Evolutionary conservation across 2,329 filamentous ascomycete species (phyloP), one percentile per base, ranked within the genome.

Genomic region (Sporothrix humicola): DNA sequence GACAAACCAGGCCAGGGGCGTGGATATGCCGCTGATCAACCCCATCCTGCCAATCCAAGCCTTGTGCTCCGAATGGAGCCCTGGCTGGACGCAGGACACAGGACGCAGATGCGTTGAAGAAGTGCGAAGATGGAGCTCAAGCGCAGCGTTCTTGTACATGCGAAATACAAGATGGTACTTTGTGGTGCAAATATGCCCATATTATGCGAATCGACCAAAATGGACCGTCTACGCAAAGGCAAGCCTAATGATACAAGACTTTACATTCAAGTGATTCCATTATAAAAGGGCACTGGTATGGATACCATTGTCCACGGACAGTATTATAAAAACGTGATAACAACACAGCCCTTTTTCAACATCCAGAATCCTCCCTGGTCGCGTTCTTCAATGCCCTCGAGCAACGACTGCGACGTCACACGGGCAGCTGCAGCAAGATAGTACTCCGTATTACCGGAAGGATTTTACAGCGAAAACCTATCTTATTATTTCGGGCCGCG

Each of bases 341-440:
- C 37, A 20, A 44, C 17, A 44, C 56, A 9, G 59, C 15, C n/a
- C 17, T 63, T 20, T 37, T 59, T 13, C 56, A 63, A 63, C 58
- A n/a, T 37, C 4, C 31, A 37, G 31, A 37, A 37, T 37, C 31
- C 31, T 37, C 58, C 17, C 42, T 63, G 31, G 13, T 59, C 58
- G 13, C 17, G 44, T 42, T 66, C 63, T 66, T 66, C 46, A 52
- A 52, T 37, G 46, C 46, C 26, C 23, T 68, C 46, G 46, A 68
- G n/a, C 13, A 37, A 17, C 26, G 66, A 56, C 42, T 59, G 37
- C 69, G 52, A 71, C 69, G 69, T 59, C 69, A 71, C 37, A 59
- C 52, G 54, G 69, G 52, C 69, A 44, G 23, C 48, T 8, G 26
- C 48, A 44, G 31, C 13, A 20, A 68, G 20, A 68, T 44, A 8